A percentile compares a stretch with the other conserved stretches of the same genome.
phyloP scores from a whole-genome alignment of 257 asterid genomes.

The Solanum virginianum region DNA sequence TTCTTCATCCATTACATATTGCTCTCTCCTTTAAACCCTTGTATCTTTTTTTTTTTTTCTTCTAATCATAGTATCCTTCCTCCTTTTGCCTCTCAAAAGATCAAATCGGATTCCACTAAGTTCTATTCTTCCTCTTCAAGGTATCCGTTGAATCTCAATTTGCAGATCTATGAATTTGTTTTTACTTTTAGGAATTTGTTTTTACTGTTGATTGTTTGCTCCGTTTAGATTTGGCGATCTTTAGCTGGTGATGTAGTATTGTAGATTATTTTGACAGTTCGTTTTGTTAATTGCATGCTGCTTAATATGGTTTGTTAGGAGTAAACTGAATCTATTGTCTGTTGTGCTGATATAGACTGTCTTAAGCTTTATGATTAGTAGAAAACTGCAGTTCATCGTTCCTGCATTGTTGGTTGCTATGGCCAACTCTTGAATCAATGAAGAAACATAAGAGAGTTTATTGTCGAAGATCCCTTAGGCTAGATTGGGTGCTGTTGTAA shows the following conservation, averaged over 20 bases:
- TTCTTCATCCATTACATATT: not conserved
- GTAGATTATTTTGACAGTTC: not conserved
- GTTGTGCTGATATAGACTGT: not conserved
- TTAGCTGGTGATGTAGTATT: not conserved
- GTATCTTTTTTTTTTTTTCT: not conserved
- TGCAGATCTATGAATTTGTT: not conserved
- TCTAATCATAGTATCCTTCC: not conserved
- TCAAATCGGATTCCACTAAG: not conserved
- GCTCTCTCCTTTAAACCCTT: not conserved
- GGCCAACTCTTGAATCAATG: not conserved
- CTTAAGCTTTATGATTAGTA: not conserved
- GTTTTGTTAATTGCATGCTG: not conserved
- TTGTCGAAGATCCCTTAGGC: not conserved
- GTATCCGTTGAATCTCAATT: not conserved
- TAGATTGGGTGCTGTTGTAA: not conserved
- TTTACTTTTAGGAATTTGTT: not conserved
- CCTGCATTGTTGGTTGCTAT: not conserved
- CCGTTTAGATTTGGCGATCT: not conserved
- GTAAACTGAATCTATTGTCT: not conserved
- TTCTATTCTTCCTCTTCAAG: not conserved
- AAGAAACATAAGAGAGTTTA: not conserved
- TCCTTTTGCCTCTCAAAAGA: not conserved
- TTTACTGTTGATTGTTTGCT: not conserved
- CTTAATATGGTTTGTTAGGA: not conserved
- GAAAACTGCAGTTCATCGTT: not conserved